Base-by-base conservation (phyloP, 139 green algal genomes). In the Picocystis salinarum region DNA sequence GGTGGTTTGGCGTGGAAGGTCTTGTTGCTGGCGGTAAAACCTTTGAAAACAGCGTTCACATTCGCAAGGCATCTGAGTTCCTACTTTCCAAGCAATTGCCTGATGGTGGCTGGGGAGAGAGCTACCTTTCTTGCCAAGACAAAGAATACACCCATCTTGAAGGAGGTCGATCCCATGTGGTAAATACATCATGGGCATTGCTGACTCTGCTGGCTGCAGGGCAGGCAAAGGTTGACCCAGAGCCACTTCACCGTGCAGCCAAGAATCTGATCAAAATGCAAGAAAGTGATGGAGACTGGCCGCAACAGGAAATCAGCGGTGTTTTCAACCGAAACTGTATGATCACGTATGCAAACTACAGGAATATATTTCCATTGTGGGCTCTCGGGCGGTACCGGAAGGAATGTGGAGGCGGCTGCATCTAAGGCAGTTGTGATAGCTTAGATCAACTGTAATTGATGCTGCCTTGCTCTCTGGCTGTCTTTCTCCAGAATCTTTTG, bases 271-370 rank as follows among this genome's bases (percentile, higher is more conserved):
- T 83, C 33, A 22, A 33, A 15, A 30, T 20, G 40, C 81, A 93
- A 69, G 39, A 63, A 52, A 17, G 49, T 5, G 65, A 46, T 28
- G 89, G 85, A 6, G 88, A 96, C 63, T 97, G 83, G 75, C 89
- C 89, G 17, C 88, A 97, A 71, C 83, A 99, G 76, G 66, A 78
- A 52, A 97, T 99, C 67, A 89, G 67, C 33, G 89, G 88, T 22
- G 89, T 97, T 4, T 99, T 99, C 77, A 99, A 99, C 68, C 68
- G 76, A 54, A 99, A 97, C 69, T 97, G 83, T 73, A 93, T 94
- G 80, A 99, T 97, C 66, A 88, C 76, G 0, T 99, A 96, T 46
- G 72, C 83, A 17, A 90, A 93, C 66, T 98, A 98, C 67, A 66
- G 80, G 25, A 95, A 93, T 60, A 91, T 95, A 61, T 97, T 97